Evolutionary conservation across 108 stramenopile species (phyloP).

Genomic region (Fragilaria radians): DNA sequence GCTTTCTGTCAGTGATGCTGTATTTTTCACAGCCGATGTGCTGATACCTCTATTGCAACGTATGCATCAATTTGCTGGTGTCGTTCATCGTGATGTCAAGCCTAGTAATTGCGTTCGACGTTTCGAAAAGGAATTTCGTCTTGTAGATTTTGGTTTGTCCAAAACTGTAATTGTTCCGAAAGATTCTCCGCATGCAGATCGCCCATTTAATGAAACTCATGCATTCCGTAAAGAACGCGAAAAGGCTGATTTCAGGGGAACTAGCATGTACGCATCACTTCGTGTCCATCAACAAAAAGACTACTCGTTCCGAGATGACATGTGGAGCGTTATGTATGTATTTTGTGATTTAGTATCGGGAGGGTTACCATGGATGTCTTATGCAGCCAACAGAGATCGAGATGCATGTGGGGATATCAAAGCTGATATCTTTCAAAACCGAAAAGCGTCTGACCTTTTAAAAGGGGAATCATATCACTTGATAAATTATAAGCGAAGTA

Average conservation of each 20-base stretch:
- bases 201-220: constrained; percentile 8
- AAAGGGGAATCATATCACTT: constrained; percentile 74
- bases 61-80: constrained; percentile 75
- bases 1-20: constrained; percentile 58
- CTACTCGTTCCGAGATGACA: constrained; percentile 72
- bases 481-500: constrained; percentile 36
- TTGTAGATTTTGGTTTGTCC: constrained; percentile 84
- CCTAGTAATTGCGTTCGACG: constrained; percentile 68
- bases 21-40: constrained; percentile 70
- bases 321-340: constrained; percentile 82
- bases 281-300: constrained; percentile 78
- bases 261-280: constrained; percentile 76
- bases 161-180: constrained; percentile 75
- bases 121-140: constrained; percentile 30
- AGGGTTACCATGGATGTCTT: constrained; percentile 82
- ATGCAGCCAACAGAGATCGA: constrained; percentile 69
- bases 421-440: constrained; percentile 52
- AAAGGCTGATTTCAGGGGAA: constrained; percentile 77
- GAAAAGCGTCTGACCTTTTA: constrained; percentile 50
- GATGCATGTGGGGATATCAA: constrained; percentile 62
- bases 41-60: constrained; percentile 64
- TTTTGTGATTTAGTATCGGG: constrained; percentile 85
- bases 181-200: constrained; percentile 51
- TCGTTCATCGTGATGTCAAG: constrained; percentile 85
- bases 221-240: constrained; percentile 59